Conservation (phyloP, 352 stramenopile genomes). For the Phytophthora parvispora region DNA sequence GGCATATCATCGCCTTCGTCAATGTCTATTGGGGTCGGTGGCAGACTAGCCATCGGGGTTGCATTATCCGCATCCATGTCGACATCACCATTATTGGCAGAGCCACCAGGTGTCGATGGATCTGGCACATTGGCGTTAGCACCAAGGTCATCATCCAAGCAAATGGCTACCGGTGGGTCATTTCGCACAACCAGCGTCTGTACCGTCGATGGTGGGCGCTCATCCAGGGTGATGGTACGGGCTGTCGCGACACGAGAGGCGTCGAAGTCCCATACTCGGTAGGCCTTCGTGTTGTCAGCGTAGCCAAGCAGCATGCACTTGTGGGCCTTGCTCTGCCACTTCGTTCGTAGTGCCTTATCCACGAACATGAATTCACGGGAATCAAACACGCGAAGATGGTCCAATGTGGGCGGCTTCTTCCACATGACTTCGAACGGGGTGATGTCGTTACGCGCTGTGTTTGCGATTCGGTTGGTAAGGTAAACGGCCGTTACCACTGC, state of each 20-base stretch:
- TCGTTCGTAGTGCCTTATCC: constrained; percentile 12
- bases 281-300: constrained; percentile 5
- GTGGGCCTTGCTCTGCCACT: constrained; percentile 17
- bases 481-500: constrained; percentile 11
- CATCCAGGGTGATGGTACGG: constrained; percentile 3
- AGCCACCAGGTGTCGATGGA: background rate
- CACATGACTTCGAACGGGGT: constrained; percentile 11
- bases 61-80: background rate
- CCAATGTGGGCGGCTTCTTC: constrained; percentile 1
- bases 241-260: background rate
- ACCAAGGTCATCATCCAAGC: background rate
- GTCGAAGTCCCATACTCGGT: constrained; percentile 17
- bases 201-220: background rate
- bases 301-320: constrained; percentile 16
- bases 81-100: background rate
- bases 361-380: constrained; percentile 18
- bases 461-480: constrained; percentile 12
- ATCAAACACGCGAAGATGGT: constrained; percentile 26
- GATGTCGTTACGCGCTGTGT: background rate
- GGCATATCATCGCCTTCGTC: too few species aligned
- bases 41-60: background rate
- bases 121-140: background rate
- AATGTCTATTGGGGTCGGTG: too few species aligned
- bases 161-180: background rate
- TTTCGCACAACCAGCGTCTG: background rate